Conservation (phyloP, 225 moss, liverwort and hornwort species). For the Pseudisothecium myosuroides region DNA sequence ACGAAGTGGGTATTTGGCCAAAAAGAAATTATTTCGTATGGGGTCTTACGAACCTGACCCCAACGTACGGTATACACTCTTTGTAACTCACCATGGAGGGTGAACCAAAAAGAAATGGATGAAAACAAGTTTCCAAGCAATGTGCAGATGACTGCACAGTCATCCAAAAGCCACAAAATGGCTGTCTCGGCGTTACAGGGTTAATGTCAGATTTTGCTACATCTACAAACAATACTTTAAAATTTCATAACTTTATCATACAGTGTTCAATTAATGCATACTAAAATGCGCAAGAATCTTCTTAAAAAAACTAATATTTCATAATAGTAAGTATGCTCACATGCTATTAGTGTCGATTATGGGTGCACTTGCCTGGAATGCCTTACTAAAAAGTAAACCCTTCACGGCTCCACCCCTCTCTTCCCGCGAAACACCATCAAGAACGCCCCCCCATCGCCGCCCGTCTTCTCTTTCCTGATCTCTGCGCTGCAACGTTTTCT, state of each 20-base stretch:
- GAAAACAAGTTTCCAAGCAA: too few relatives aligned
- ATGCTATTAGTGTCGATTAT: neutral
- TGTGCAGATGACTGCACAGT: too few relatives aligned
- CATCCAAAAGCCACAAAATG: too few relatives aligned
- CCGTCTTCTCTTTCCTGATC: neutral
- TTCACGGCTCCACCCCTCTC: neutral
- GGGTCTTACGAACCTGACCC: too few relatives aligned
- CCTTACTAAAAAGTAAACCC: neutral
- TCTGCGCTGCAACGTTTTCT: neutral
- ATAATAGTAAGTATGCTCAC: neutral
- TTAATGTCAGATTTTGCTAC: rapidly evolving
- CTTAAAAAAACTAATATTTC: neutral
- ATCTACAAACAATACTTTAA: neutral
- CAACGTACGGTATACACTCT: too few relatives aligned
- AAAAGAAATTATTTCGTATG: too few relatives aligned
- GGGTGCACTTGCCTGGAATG: neutral
- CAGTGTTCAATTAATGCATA: neutral
- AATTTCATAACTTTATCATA: neutral
- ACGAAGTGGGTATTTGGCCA: too few relatives aligned
- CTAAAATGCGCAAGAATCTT: neutral
- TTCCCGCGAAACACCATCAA: neutral
- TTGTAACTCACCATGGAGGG: too few relatives aligned
- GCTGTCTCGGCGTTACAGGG: too few relatives aligned
- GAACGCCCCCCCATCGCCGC: neutral
- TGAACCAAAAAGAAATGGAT: too few relatives aligned